Percentiles rank a stretch among this genome's conserved stretches.
These are phyloP conservation scores for Dioscorea zingiberensis DNA, from an alignment of 106 monocot species.

Conservation along the genomic window DNA sequence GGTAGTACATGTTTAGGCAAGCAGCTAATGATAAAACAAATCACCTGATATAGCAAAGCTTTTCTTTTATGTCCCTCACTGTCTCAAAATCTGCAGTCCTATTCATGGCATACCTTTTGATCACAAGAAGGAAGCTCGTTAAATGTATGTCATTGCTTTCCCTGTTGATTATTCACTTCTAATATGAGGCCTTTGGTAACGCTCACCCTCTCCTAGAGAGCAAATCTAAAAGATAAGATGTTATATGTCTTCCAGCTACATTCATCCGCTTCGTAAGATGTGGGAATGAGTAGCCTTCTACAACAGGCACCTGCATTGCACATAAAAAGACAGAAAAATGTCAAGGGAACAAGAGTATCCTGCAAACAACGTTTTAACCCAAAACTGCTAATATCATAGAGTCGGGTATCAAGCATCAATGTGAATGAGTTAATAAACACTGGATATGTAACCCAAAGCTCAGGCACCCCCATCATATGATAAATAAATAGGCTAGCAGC, in stretches of 20 bases:
- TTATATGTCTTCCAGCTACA: constrained; percentile 98
- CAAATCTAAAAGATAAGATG: constrained; percentile 96
- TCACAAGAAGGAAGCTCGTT: constrained; percentile 3
- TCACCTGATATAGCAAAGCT: constrained; percentile 89
- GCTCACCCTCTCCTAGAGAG: constrained; percentile 82
- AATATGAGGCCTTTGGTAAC: not conserved
- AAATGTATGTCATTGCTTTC: no score
- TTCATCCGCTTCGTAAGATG: constrained; percentile 98
- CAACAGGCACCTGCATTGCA: constrained; percentile 92
- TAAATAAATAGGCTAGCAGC: no score
- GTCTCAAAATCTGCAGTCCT: constrained; percentile 96
- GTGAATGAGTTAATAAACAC: no score
- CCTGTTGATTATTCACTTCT: no score
- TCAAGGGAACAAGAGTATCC: no score
- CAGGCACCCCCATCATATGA: no score
- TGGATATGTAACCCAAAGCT: no score
- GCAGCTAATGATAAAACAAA: not conserved
- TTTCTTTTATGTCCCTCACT: constrained; percentile 88
- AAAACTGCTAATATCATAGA: no score
- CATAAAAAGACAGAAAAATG: not conserved
- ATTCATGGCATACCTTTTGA: constrained; percentile 85
- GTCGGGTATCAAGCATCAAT: no score
- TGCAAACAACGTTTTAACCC: no score
- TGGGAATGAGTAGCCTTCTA: constrained; percentile 98
- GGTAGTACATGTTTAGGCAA: no score